phyloP scores from a whole-genome alignment of 768 basidiomycete genomes.

The Boletus vinaceobasis region DNA sequence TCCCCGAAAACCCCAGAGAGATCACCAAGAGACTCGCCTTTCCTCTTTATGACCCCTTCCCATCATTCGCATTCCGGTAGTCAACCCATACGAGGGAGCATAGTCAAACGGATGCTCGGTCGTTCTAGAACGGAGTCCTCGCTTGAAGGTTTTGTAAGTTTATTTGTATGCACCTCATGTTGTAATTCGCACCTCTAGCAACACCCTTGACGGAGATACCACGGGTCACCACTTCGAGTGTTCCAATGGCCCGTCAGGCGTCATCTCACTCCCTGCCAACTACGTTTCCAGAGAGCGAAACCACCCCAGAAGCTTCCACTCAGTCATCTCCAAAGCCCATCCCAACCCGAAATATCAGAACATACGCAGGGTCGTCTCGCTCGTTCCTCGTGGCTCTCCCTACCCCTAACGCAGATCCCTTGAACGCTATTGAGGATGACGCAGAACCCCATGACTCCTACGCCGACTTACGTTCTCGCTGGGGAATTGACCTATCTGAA shows the following conservation, averaged over 20 bases:
- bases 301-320: constrained; percentile 24
- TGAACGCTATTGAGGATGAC: constrained; percentile 44
- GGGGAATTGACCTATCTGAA: constrained; percentile 80
- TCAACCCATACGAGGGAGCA: constrained; percentile 37
- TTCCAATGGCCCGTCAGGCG: constrained; percentile 16
- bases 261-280: constrained; percentile 24
- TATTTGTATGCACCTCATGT: not conserved
- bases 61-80: constrained; percentile 20
- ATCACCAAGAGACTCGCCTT: constrained; percentile 41
- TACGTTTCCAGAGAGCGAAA: constrained; percentile 21
- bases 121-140: constrained; percentile 64
- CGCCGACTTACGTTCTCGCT: constrained; percentile 65
- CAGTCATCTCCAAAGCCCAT: constrained; percentile 25
- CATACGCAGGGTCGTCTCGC: constrained; percentile 76
- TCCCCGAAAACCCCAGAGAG: constrained; percentile 9
- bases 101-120: constrained; percentile 71
- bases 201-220: not conserved
- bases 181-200: not conserved
- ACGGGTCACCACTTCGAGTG: not conserved
- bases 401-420: constrained; percentile 24
- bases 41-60: constrained; percentile 24
- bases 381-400: constrained; percentile 72
- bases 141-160: constrained; percentile 25
- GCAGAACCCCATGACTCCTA: constrained; percentile 67
- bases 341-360: constrained; percentile 45